Evolutionary conservation across 257 asterid genomes (phyloP), one percentile per base, ranked within the genome.

Genomic region (Ilex aquifolium): DNA sequence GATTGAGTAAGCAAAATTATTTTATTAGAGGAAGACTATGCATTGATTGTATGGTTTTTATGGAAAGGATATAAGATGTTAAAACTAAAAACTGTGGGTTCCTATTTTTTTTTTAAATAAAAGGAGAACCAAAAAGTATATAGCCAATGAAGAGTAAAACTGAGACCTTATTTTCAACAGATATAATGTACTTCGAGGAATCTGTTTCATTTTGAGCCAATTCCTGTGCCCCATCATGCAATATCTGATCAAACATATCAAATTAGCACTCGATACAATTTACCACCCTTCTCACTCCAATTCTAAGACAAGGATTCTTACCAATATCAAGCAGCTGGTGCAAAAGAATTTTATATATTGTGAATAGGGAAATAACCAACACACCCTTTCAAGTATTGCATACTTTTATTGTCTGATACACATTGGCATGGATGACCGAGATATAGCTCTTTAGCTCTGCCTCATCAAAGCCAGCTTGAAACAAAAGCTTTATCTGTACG

Each of bases 341-440:
- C 42, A 1, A 36, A 5, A 36, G 27, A 21, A 21, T 39, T 72
- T 46, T 65, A 39, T 61, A 64, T 48, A 56, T 63, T 72, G 53
- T 65, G 63, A 63, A 60, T 79, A 79, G 77, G 82, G 86, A 70
- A 83, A 88, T 75, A 80, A 88, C 88, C 82, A 74, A 85, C 96
- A 81, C 91, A 89, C 85, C 87, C 91, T 82, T 84, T 79, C 90
- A 78, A 73, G 70, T 79, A 78, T 76, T 78, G 79, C 99, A 51
- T 93, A 93, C 99, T 90, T 93, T 88, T 85, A 90, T 93, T 75
- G 97, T 87, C 95, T 93, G 99, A 80, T 87, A 93, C 60, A 93
- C 85, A 78, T 93, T 93, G 91, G 99, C 99, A 76, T 93, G 95
- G 81, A 93, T 80, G 88, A 90, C 95, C 11, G 96, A 94, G 71